A percentile compares a stretch with the other conserved stretches of the same genome.
phyloP scores from a whole-genome alignment of 768 basidiomycete genomes.

The Tricholoma flavovirens region DNA sequence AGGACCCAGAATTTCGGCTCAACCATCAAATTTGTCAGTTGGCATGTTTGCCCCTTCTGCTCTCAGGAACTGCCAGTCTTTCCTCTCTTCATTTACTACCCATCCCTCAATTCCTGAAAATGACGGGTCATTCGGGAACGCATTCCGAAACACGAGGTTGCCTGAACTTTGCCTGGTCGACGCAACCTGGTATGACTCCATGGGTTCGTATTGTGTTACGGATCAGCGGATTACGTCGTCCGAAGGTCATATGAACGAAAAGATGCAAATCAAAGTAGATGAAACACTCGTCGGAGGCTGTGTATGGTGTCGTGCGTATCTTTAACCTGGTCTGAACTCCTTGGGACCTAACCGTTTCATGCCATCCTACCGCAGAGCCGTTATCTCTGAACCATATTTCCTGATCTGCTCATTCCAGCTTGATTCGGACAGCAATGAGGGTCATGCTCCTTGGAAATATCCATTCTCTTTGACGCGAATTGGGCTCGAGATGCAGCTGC shows the following conservation, averaged over 20 bases:
- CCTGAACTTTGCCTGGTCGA: not conserved
- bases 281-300: constrained; percentile 1
- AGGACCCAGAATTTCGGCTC: constrained; percentile 2
- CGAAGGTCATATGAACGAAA: constrained; percentile 2
- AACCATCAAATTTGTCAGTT: constrained; percentile 11
- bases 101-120: not conserved
- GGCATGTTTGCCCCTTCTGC: not conserved
- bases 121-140: not conserved
- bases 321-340: not conserved
- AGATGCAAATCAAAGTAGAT: not conserved
- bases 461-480: not conserved
- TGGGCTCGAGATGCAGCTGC: not conserved
- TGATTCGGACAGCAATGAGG: not conserved
- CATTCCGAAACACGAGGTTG: not conserved
- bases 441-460: not conserved
- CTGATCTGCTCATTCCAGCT: not conserved
- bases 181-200: not conserved
- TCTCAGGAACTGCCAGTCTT: not conserved
- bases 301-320: not conserved
- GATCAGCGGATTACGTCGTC: constrained; percentile 1
- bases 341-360: no score
- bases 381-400: not conserved
- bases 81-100: not conserved
- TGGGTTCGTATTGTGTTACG: not conserved
- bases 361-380: not conserved